Percentiles rank a stretch among this genome's conserved stretches.
phyloP scores from a whole-genome alignment of 1,139 yeast genomes.

The Pichia norvegensis region DNA sequence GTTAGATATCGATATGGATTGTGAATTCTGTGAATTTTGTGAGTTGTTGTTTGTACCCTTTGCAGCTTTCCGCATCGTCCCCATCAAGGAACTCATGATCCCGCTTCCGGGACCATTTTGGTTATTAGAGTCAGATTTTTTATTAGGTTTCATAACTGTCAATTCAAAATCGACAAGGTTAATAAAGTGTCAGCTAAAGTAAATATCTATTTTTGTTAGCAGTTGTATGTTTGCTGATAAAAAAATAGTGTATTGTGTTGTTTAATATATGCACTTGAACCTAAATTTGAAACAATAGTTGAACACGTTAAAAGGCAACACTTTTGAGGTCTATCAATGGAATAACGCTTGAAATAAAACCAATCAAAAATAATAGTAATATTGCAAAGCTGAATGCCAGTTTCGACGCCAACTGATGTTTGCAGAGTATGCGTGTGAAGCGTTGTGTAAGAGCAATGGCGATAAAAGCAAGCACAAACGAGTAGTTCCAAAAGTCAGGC shows the following conservation, averaged over 20 bases:
- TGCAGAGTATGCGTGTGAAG: background rate
- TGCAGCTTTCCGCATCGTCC: slow-evolving; percentile 12
- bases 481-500: no score
- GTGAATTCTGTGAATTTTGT: slow-evolving; percentile 1
- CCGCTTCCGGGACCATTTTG: slow-evolving; percentile 2
- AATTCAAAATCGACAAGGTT: background rate
- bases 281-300: background rate
- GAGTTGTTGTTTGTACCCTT: slow-evolving; percentile 9
- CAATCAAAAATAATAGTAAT: no score
- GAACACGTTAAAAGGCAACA: background rate
- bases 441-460: background rate
- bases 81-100: slow-evolving; percentile 13
- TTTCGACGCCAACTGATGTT: background rate
- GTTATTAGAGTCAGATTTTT: background rate
- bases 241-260: background rate
- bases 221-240: no score
- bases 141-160: background rate
- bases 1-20: background rate
- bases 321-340: background rate
- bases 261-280: background rate
- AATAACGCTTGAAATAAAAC: background rate
- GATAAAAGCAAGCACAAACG: no score
- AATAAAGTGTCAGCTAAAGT: no score
- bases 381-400: background rate
- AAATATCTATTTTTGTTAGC: no score